These are phyloP conservation scores for Cladobotryum protrusum DNA, from an alignment of 2,329 filamentous ascomycete genomes.

Conservation along the genomic window DNA sequence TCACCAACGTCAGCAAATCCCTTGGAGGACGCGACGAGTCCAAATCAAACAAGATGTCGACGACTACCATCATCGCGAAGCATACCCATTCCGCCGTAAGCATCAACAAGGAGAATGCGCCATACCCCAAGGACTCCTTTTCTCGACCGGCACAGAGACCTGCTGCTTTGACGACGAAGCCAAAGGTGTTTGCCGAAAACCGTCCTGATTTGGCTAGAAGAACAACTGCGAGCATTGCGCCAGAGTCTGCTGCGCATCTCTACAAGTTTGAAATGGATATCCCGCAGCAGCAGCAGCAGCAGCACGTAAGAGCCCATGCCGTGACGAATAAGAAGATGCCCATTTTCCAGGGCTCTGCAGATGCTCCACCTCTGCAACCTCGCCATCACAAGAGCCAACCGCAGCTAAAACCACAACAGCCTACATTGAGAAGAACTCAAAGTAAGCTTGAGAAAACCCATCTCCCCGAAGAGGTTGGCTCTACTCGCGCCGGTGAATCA, in stretches of 20 bases:
- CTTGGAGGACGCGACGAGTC: constrained; percentile 24
- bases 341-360: constrained; percentile 11
- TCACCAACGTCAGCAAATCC: constrained; percentile 61
- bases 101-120: constrained; percentile 41
- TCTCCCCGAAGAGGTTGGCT: background rate
- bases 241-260: constrained; percentile 12
- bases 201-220: constrained; percentile 22
- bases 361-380: constrained; percentile 27
- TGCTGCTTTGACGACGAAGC: constrained; percentile 16
- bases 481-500: background rate
- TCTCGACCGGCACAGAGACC: constrained; percentile 32
- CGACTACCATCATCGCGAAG: constrained; percentile 18
- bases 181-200: constrained; percentile 18
- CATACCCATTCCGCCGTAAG: constrained; percentile 20
- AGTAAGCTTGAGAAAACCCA: constrained; percentile 32
- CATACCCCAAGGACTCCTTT: constrained; percentile 29
- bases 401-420: constrained; percentile 39
- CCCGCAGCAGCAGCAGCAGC: constrained; percentile 7
- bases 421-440: constrained; percentile 37
- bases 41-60: constrained; percentile 31
- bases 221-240: constrained; percentile 9
- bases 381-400: constrained; percentile 52
- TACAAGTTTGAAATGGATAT: constrained; percentile 17
- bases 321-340: constrained; percentile 8
- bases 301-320: constrained; percentile 9